phyloP scores from a whole-genome alignment of 2,329 filamentous ascomycete genomes.

The Stemphylium vesicarium region DNA sequence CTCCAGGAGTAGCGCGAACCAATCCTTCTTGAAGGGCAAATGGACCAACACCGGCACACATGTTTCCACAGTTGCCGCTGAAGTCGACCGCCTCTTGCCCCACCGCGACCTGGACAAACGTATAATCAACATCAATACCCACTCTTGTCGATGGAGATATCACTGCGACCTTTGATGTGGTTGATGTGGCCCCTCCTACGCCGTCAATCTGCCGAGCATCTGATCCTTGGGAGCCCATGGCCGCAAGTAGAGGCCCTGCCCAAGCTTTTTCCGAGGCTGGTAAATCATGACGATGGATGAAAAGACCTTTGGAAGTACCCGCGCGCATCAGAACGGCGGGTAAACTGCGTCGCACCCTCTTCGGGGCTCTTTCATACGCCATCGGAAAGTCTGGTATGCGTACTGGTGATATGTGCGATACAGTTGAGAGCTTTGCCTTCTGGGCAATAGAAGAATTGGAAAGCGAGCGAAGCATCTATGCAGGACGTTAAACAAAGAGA shows the following conservation, averaged over 20 bases:
- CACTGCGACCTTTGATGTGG: slow-evolving; percentile 72
- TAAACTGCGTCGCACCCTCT: slow-evolving; percentile 28
- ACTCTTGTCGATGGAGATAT: slow-evolving; percentile 58
- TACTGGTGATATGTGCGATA: slow-evolving; percentile 5
- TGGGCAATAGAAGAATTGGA: neutral
- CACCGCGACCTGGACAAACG: slow-evolving; percentile 72
- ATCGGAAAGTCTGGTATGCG: slow-evolving; percentile 13
- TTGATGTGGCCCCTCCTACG: slow-evolving; percentile 71
- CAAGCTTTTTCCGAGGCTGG: slow-evolving; percentile 54
- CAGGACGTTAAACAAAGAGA: neutral
- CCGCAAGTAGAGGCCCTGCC: slow-evolving; percentile 61
- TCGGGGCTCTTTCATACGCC: slow-evolving; percentile 16
- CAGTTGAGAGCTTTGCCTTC: slow-evolving; percentile 5
- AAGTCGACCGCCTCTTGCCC: slow-evolving; percentile 67
- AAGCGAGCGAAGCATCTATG: slow-evolving; percentile 15
- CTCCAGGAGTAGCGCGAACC: slow-evolving; percentile 43
- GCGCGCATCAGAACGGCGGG: slow-evolving; percentile 50
- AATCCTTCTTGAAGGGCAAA: slow-evolving; percentile 64
- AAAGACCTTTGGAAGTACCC: slow-evolving; percentile 51
- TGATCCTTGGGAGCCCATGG: slow-evolving; percentile 69
- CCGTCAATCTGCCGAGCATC: slow-evolving; percentile 74
- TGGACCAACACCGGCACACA: slow-evolving; percentile 70
- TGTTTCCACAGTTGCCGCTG: slow-evolving; percentile 76
- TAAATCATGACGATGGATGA: slow-evolving; percentile 58
- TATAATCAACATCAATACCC: slow-evolving; percentile 68